Conservation (phyloP, 2,329 filamentous ascomycete species). For the Pseudogymnoascus sp. region DNA sequence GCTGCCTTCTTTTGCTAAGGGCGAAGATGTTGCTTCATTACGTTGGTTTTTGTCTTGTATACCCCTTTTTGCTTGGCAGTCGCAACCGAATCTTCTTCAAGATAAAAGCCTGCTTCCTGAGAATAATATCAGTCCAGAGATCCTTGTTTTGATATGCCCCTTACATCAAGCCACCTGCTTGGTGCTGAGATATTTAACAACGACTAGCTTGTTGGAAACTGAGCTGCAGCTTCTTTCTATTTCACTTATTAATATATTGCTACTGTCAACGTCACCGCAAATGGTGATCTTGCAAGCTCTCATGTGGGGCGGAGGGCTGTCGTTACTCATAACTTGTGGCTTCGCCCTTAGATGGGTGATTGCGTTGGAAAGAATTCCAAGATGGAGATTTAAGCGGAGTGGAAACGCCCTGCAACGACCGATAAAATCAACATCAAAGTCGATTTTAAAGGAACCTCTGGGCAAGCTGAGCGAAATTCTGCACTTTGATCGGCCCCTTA, state of each 20-base stretch:
- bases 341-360: slow-evolving; percentile 76
- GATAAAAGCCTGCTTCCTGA: slow-evolving; percentile 13
- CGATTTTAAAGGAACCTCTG: neutral
- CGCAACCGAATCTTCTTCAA: neutral
- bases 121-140: slow-evolving; percentile 31
- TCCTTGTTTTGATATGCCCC: slow-evolving; percentile 58
- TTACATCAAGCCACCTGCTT: slow-evolving; percentile 70
- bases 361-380: slow-evolving; percentile 75
- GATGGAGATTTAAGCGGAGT: slow-evolving; percentile 71
- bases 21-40: slow-evolving; percentile 51
- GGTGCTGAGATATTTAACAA: slow-evolving; percentile 71
- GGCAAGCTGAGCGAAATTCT: slow-evolving; percentile 2
- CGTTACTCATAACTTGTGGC: slow-evolving; percentile 63
- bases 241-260: slow-evolving; percentile 68
- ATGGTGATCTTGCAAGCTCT: slow-evolving; percentile 75
- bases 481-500: neutral
- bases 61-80: slow-evolving; percentile 41
- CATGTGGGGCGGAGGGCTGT: slow-evolving; percentile 75
- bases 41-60: slow-evolving; percentile 73
- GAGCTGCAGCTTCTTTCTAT: slow-evolving; percentile 83
- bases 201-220: slow-evolving; percentile 76
- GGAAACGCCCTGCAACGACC: neutral
- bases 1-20: slow-evolving; percentile 52
- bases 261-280: slow-evolving; percentile 74
- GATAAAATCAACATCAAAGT: slow-evolving; percentile 8